Evolutionary conservation across 1,139 yeast genomes (phyloP).

Genomic region (Lodderomyces elongisporus): DNA sequence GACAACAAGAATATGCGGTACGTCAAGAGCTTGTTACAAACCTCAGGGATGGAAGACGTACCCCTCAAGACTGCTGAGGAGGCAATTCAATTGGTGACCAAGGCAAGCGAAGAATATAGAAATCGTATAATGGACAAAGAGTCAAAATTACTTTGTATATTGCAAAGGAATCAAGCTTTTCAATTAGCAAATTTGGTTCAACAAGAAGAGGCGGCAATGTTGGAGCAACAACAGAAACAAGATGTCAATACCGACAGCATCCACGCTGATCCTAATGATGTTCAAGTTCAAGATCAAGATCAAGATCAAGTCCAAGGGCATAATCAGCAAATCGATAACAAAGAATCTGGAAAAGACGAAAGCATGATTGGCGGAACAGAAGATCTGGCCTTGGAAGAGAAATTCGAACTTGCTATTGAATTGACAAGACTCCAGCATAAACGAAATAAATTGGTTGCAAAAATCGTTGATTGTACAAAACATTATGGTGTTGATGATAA

Average conservation of each 20-base stretch:
- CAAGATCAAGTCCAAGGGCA: conserved; percentile 12
- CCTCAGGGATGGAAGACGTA: conserved; percentile 21
- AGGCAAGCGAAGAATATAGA: conserved; percentile 20
- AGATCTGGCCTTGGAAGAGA: conserved; percentile 16
- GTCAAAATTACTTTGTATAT: conserved; percentile 21
- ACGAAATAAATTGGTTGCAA: conserved; percentile 40
- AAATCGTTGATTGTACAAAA: conserved; percentile 33
- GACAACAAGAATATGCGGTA: conserved; percentile 6
- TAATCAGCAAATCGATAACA: conserved; percentile 8
- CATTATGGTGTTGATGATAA: conserved; percentile 39
- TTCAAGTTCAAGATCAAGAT: conserved; percentile 9
- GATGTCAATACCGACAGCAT: no score
- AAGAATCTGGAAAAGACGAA: conserved; percentile 9
- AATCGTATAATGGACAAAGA: conserved; percentile 33
- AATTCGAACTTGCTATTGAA: conserved; percentile 29
- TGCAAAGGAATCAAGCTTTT: conserved; percentile 29
- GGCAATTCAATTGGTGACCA: conserved; percentile 22
- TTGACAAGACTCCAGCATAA: conserved; percentile 51
- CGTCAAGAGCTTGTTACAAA: conserved; percentile 9
- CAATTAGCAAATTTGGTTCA: conserved; percentile 28
- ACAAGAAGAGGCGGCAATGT: conserved; percentile 17
- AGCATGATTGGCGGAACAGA: conserved; percentile 12
- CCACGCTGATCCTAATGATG: conserved; percentile 9
- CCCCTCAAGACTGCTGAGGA: conserved; percentile 20
- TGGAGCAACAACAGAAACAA: conserved; percentile 1